A percentile compares a stretch with the other conserved stretches of the same genome.
These are phyloP conservation scores for Homolaphlyctis polyrhiza DNA, from an alignment of 371 early-diverging fungal species.

Conservation along the genomic window DNA sequence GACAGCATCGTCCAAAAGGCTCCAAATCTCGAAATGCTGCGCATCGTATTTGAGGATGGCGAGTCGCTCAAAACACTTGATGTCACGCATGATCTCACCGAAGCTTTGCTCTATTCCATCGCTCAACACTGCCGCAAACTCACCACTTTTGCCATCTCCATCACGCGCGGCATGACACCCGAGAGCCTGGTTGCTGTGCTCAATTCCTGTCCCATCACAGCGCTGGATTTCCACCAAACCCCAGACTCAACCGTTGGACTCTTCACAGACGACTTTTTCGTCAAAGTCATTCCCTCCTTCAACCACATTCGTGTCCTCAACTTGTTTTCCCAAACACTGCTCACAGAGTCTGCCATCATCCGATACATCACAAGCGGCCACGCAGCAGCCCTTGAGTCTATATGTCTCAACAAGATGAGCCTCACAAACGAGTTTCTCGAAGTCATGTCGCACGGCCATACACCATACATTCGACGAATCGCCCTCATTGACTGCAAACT, in stretches of 20 bases:
- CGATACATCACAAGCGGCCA: background rate
- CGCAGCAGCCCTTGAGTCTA: background rate
- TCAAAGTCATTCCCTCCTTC: slow-evolving; percentile 4
- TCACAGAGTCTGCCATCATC: background rate
- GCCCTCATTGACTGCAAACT: background rate
- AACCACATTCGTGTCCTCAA: background rate
- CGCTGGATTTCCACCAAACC: slow-evolving; percentile 37
- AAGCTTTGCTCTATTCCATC: slow-evolving; percentile 16
- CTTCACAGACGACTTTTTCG: slow-evolving; percentile 21
- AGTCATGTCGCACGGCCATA: background rate
- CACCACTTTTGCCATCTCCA: slow-evolving; percentile 28
- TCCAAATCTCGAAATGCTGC: slow-evolving; percentile 25
- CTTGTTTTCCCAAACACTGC: background rate
- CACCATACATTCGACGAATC: background rate
- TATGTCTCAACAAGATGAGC: background rate
- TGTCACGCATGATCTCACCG: slow-evolving; percentile 22
- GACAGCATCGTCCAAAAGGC: slow-evolving; percentile 14
- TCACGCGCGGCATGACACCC: slow-evolving; percentile 24
- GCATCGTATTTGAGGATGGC: slow-evolving; percentile 41
- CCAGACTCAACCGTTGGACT: slow-evolving; percentile 26
- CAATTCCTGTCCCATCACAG: slow-evolving; percentile 12
- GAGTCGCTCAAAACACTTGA: slow-evolving; percentile 23
- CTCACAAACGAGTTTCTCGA: background rate
- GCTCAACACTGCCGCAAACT: slow-evolving; percentile 12
- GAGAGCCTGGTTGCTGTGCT: slow-evolving; percentile 15